phyloP scores from a whole-genome alignment of 176 grass and related monocot species.

The Saccharum spontaneum region DNA sequence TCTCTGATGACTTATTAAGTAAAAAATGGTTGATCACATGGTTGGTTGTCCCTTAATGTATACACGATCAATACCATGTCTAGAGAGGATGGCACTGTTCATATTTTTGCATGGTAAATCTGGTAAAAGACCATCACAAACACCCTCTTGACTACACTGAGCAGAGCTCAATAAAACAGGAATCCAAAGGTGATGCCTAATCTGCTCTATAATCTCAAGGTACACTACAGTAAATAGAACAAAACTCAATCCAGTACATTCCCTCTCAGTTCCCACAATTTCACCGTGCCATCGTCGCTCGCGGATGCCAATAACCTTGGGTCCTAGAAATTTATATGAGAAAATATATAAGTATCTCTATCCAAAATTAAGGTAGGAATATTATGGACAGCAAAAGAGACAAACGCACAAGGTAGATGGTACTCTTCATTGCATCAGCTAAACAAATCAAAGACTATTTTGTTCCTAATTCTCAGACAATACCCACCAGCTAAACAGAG shows the following conservation, averaged over 20 bases:
- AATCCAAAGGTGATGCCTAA: slow-evolving; percentile 10
- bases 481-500: slow-evolving; percentile 28
- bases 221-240: slow-evolving; percentile 26
- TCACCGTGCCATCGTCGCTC: slow-evolving; percentile 83
- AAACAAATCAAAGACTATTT: background rate
- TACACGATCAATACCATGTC: slow-evolving; percentile 5
- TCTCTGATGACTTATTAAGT: no score
- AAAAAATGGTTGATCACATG: background rate
- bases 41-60: background rate
- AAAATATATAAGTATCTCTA: slow-evolving; percentile 14
- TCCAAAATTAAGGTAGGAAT: background rate
- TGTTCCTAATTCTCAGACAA: background rate
- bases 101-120: slow-evolving; percentile 24
- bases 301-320: slow-evolving; percentile 70
- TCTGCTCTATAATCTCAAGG: slow-evolving; percentile 28
- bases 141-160: slow-evolving; percentile 21
- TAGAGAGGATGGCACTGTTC: background rate
- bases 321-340: slow-evolving; percentile 50
- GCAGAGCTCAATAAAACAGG: slow-evolving; percentile 4
- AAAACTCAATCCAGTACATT: slow-evolving; percentile 36
- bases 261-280: slow-evolving; percentile 80
- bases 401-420: background rate
- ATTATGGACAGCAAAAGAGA: background rate
- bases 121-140: background rate
- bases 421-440: background rate